These are phyloP conservation scores for Erodium moschatum DNA, from an alignment of 441 rosid genomes.

Conservation along the genomic window DNA sequence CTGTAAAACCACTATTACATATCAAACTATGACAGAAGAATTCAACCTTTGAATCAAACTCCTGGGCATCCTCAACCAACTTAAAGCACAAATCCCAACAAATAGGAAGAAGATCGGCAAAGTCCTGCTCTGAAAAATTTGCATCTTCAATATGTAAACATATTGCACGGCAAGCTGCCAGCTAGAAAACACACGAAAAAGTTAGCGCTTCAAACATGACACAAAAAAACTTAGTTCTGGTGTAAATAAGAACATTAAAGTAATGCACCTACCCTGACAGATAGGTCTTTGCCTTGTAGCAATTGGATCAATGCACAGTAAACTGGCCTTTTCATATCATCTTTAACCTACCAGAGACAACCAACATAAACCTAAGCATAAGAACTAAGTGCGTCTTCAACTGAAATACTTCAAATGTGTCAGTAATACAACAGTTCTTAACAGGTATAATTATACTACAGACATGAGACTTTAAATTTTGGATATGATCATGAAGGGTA, in stretches of 20 bases:
- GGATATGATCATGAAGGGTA: background rate
- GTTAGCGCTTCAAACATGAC: slow-evolving; percentile 24
- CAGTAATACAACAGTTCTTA: background rate
- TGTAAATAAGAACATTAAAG: slow-evolving; percentile 9
- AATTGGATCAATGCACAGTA: slow-evolving; percentile 80
- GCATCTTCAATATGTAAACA: slow-evolving; percentile 95
- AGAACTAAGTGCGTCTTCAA: background rate
- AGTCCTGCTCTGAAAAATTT: slow-evolving; percentile 66
- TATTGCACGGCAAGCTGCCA: slow-evolving; percentile 94
- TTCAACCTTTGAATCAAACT: slow-evolving; percentile 94
- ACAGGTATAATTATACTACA: background rate
- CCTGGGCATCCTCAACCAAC: slow-evolving; percentile 87
- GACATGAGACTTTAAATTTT: background rate
- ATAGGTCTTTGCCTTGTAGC: slow-evolving; percentile 71
- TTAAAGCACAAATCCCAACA: slow-evolving; percentile 91
- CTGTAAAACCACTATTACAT: background rate
- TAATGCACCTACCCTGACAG: slow-evolving; percentile 66
- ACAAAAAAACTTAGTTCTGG: background rate
- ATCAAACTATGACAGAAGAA: background rate
- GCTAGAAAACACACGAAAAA: slow-evolving; percentile 38
- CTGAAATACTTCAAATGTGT: slow-evolving; percentile 1
- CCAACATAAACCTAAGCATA: slow-evolving; percentile 21
- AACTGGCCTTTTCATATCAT: slow-evolving; percentile 78
- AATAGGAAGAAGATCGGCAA: slow-evolving; percentile 76
- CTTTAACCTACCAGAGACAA: slow-evolving; percentile 58